These are phyloP conservation scores for Phytophthora capsici DNA, from an alignment of 352 stramenopile species.

Conservation along the genomic window DNA sequence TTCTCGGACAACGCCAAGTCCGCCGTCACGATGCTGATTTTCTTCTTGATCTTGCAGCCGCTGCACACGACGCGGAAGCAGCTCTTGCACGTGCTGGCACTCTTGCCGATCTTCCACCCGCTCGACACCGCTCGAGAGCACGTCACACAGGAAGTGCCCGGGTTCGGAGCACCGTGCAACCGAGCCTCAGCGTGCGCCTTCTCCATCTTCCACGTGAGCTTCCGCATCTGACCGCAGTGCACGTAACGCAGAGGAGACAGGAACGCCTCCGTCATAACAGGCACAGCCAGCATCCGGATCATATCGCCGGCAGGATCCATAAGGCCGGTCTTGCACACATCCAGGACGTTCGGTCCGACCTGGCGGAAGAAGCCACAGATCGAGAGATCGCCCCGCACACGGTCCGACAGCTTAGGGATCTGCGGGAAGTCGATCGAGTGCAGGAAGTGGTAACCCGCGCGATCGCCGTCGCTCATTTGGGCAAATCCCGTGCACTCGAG, in stretches of 20 bases:
- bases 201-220: constrained; percentile 66
- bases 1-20: constrained; percentile 40
- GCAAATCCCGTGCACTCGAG: constrained; percentile 56
- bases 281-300: constrained; percentile 42
- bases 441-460: constrained; percentile 60
- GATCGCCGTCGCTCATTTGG: constrained; percentile 49
- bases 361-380: constrained; percentile 63
- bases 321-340: constrained; percentile 50
- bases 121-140: constrained; percentile 22
- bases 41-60: constrained; percentile 46
- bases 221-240: constrained; percentile 66
- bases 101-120: constrained; percentile 34
- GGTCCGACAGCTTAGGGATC: constrained; percentile 39
- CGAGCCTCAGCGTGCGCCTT: constrained; percentile 31
- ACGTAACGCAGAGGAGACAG: constrained; percentile 42
- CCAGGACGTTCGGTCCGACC: constrained; percentile 43
- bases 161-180: constrained; percentile 32
- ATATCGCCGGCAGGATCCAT: constrained; percentile 46
- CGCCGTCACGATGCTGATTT: constrained; percentile 42
- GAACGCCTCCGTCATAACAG: constrained; percentile 44
- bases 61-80: constrained; percentile 44
- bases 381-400: constrained; percentile 50
- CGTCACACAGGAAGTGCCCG: constrained; percentile 27
- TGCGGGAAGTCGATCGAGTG: constrained; percentile 64
- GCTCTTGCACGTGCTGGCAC: constrained; percentile 33